Conservation (phyloP, 179 eudicot species). For the Gypsophila paniculata region DNA sequence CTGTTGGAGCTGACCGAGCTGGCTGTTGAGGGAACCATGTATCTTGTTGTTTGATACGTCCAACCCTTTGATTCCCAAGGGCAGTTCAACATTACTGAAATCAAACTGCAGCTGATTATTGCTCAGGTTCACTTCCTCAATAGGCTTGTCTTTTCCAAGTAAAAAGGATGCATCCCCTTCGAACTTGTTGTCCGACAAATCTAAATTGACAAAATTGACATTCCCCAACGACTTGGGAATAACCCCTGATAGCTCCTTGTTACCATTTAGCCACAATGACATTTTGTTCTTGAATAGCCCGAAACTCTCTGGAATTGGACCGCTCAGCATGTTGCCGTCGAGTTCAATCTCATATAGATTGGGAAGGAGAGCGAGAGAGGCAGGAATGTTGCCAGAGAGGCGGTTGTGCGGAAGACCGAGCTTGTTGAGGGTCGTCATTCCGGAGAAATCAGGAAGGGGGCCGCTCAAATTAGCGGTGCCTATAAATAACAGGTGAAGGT, state of each 20-base stretch:
- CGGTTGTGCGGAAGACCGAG: background rate
- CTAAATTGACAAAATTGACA: background rate
- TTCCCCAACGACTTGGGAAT: conserved; percentile 16
- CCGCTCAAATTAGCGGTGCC: background rate
- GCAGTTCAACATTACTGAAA: conserved; percentile 8
- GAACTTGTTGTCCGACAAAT: conserved; percentile 8
- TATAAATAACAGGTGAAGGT: background rate
- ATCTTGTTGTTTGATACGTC: conserved; percentile 13
- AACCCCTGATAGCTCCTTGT: background rate
- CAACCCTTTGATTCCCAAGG: background rate
- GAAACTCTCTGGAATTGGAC: conserved; percentile 13
- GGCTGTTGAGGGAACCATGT: conserved; percentile 5
- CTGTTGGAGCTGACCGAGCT: background rate
- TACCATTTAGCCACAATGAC: background rate
- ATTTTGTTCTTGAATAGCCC: conserved; percentile 10
- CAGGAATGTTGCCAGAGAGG: background rate
- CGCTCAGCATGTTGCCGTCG: background rate
- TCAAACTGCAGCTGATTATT: conserved; percentile 10
- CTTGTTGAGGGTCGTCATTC: background rate
- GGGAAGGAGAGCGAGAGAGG: background rate
- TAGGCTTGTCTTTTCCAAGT: conserved; percentile 2
- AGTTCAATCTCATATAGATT: background rate
- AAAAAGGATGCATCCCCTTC: background rate
- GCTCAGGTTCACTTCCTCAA: background rate
- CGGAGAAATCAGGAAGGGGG: background rate